Percentiles rank a stretch among this genome's conserved stretches.
Evolutionary conservation across 306 rosid species (phyloP).

Genomic region (Leucaena leucocephala): DNA sequence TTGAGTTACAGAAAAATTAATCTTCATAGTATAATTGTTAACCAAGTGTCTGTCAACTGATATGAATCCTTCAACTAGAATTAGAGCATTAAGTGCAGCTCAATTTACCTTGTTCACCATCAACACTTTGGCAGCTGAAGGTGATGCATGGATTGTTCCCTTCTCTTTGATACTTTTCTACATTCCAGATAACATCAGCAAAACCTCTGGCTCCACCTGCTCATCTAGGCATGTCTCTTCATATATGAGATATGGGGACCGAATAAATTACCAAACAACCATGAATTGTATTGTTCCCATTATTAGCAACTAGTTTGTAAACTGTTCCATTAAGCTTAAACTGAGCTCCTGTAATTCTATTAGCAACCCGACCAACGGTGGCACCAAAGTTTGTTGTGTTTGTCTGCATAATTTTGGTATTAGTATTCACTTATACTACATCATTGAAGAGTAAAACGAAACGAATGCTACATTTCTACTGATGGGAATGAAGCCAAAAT

Average conservation of each 20-base stretch:
- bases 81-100: neutral
- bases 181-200: slow-evolving; percentile 79
- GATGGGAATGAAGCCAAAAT: neutral
- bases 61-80: too few species aligned
- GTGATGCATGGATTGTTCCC: slow-evolving; percentile 63
- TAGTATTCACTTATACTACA: neutral
- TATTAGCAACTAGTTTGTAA: slow-evolving; percentile 73
- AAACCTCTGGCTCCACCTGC: slow-evolving; percentile 80
- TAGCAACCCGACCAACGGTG: slow-evolving; percentile 82
- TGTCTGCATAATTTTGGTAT: slow-evolving; percentile 50
- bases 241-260: neutral
- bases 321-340: slow-evolving; percentile 64
- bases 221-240: neutral
- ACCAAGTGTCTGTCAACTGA: too few species aligned
- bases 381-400: slow-evolving; percentile 71
- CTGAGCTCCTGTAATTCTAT: slow-evolving; percentile 82
- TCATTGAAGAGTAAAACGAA: neutral
- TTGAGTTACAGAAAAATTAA: neutral
- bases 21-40: neutral
- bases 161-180: slow-evolving; percentile 47
- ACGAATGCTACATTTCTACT: neutral
- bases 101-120: slow-evolving; percentile 80
- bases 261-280: slow-evolving; percentile 43
- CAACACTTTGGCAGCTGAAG: slow-evolving; percentile 66
- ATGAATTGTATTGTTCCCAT: slow-evolving; percentile 75